Conservation (phyloP, 148 eudicot genomes). For the Fallopia convolvulus region DNA sequence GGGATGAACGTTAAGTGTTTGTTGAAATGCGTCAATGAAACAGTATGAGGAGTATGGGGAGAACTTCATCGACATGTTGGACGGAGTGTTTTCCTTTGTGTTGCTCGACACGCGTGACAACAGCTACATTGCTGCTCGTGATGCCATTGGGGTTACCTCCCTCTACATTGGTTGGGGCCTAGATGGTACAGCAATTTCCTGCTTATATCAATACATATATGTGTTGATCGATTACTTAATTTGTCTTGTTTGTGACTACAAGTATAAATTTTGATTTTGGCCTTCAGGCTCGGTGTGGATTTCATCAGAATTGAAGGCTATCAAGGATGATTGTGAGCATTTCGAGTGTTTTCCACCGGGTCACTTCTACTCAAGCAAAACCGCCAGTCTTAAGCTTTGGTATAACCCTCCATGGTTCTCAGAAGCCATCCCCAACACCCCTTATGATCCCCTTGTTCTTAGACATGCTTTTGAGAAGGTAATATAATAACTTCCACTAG, state of each 20-base stretch:
- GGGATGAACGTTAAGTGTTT: neutral
- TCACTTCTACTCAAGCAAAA: slow-evolving; percentile 73
- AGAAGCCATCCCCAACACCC: slow-evolving; percentile 65
- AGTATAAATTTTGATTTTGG: neutral
- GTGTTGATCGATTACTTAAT: neutral
- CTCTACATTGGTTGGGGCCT: slow-evolving; percentile 95
- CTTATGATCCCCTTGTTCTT: slow-evolving; percentile 74
- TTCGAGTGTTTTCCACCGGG: slow-evolving; percentile 87
- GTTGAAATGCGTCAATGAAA: slow-evolving; percentile 4
- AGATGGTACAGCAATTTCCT: slow-evolving; percentile 51
- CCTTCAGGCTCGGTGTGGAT: slow-evolving; percentile 82
- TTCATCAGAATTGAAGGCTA: slow-evolving; percentile 79
- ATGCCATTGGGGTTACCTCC: slow-evolving; percentile 84
- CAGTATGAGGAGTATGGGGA: slow-evolving; percentile 96
- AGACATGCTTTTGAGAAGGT: slow-evolving; percentile 85
- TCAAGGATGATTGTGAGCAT: slow-evolving; percentile 85
- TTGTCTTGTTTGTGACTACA: neutral
- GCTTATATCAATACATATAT: neutral
- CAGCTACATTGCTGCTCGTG: slow-evolving; percentile 81
- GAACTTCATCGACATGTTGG: slow-evolving; percentile 79
- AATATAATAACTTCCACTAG: slow-evolving; percentile 2
- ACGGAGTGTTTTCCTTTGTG: slow-evolving; percentile 91
- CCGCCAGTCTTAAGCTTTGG: slow-evolving; percentile 63
- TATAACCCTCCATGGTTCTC: slow-evolving; percentile 89
- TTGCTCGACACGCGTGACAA: slow-evolving; percentile 77